These are phyloP conservation scores for Sugiyamaella qingdaonensis DNA, from an alignment of 805 yeast species.

Conservation along the genomic window DNA sequence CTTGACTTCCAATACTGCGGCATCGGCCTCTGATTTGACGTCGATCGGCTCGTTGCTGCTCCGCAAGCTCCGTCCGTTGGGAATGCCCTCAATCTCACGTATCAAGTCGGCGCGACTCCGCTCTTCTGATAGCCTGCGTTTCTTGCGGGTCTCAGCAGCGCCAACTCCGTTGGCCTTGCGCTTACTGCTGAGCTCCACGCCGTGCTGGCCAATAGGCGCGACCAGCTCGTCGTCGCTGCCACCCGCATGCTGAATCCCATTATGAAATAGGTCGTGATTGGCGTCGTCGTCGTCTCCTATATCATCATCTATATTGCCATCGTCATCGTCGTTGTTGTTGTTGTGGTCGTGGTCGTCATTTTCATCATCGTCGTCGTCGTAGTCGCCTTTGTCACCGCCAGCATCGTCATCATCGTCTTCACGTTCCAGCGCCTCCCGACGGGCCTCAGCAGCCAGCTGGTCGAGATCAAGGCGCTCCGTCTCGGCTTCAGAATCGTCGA, in stretches of 20 bases:
- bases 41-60: neutral
- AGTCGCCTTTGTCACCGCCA: neutral
- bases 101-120: neutral
- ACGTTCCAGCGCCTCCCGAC: constrained; percentile 6
- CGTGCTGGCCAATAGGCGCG: neutral
- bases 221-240: neutral
- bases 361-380: neutral
- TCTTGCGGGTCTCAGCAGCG: neutral
- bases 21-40: neutral
- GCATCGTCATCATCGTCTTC: constrained; percentile 22
- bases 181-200: neutral
- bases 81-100: neutral
- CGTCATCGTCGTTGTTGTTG: neutral
- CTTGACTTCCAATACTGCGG: neutral
- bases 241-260: too few relatives aligned
- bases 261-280: too few relatives aligned
- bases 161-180: neutral
- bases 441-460: constrained; percentile 37
- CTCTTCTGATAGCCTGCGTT: neutral
- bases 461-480: constrained; percentile 75
- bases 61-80: neutral
- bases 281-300: neutral
- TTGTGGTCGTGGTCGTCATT: constrained; percentile 1
- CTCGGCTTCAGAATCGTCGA: constrained; percentile 72
- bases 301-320: neutral